phyloP scores from a whole-genome alignment of 352 stramenopile genomes.

The Phytophthora pini region DNA sequence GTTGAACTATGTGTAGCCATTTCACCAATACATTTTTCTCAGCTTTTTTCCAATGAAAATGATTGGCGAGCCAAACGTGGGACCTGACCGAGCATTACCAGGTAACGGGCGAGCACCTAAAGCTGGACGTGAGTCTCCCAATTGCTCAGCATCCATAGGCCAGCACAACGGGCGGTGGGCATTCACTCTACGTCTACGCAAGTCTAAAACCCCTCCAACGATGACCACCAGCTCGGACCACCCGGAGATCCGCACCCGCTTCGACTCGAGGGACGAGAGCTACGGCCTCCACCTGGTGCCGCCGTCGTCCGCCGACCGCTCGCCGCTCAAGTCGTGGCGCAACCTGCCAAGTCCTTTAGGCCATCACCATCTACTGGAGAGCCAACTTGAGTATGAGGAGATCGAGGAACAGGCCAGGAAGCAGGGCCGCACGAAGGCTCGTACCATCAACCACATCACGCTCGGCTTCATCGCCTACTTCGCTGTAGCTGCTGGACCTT shows the following conservation, averaged over 20 bases:
- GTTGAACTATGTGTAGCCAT: too few species aligned
- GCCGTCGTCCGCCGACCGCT: conserved; percentile 77
- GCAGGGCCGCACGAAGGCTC: conserved; percentile 43
- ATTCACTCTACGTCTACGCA: neutral
- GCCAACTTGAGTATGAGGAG: conserved; percentile 50
- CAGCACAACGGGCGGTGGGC: neutral
- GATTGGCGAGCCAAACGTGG: conserved; percentile 4
- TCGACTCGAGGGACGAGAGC: conserved; percentile 68
- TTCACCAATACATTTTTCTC: too few species aligned
- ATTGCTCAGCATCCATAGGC: conserved; percentile 4
- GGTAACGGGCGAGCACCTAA: conserved; percentile 15
- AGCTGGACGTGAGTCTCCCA: conserved; percentile 12
- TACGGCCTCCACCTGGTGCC: conserved; percentile 64
- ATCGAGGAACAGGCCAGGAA: conserved; percentile 38
- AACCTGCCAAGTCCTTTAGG: conserved; percentile 64
- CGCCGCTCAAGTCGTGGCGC: conserved; percentile 77
- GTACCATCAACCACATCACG: conserved; percentile 85
- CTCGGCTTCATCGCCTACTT: conserved; percentile 89
- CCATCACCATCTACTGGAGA: conserved; percentile 58
- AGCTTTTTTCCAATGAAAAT: too few species aligned
- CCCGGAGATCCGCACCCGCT: conserved; percentile 59
- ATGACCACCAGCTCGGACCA: conserved; percentile 17
- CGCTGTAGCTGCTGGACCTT: conserved; percentile 77
- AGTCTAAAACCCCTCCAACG: conserved; percentile 7
- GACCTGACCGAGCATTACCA: conserved; percentile 12